Percentiles rank a stretch among this genome's conserved stretches.
Evolutionary conservation across 306 rosid genomes (phyloP).

Genomic region (Sindora glabra): DNA sequence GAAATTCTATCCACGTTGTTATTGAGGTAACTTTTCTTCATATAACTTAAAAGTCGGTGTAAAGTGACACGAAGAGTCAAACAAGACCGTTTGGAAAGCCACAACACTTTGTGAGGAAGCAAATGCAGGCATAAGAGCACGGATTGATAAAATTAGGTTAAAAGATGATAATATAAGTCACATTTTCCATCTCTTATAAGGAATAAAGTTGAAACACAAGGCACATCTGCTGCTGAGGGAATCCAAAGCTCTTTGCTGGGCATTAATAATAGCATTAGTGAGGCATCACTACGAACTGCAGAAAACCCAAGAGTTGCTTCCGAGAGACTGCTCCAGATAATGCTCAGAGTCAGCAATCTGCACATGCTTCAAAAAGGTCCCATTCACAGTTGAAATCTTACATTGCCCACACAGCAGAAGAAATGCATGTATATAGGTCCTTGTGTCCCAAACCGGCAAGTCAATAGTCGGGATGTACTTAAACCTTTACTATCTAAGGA

Average conservation of each 20-base stretch:
- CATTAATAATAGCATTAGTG: constrained; percentile 42
- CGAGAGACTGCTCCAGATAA: constrained; percentile 50
- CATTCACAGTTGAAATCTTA: constrained; percentile 92
- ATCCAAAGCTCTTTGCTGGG: constrained; percentile 77
- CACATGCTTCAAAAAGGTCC: constrained; percentile 77
- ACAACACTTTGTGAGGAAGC: constrained; percentile 95
- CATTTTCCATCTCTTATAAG: constrained; percentile 60
- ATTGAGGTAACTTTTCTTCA: constrained; percentile 69
- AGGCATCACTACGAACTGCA: constrained; percentile 70
- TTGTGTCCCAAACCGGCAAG: too few species aligned
- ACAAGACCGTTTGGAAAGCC: constrained; percentile 96
- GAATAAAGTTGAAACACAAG: constrained; percentile 56
- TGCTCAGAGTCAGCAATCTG: constrained; percentile 60
- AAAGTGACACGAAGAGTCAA: constrained; percentile 23
- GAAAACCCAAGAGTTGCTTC: constrained; percentile 46
- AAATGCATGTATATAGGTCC: constrained; percentile 91
- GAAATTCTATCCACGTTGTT: constrained; percentile 82
- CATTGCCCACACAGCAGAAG: constrained; percentile 88
- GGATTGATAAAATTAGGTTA: constrained; percentile 79
- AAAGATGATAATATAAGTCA: constrained; percentile 65
- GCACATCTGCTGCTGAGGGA: constrained; percentile 45
- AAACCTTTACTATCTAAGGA: too few species aligned
- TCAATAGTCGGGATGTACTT: too few species aligned
- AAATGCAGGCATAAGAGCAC: constrained; percentile 99
- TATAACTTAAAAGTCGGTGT: neutral